Conservation (phyloP, 2,329 filamentous ascomycete genomes). For the Nakataea oryzae region DNA sequence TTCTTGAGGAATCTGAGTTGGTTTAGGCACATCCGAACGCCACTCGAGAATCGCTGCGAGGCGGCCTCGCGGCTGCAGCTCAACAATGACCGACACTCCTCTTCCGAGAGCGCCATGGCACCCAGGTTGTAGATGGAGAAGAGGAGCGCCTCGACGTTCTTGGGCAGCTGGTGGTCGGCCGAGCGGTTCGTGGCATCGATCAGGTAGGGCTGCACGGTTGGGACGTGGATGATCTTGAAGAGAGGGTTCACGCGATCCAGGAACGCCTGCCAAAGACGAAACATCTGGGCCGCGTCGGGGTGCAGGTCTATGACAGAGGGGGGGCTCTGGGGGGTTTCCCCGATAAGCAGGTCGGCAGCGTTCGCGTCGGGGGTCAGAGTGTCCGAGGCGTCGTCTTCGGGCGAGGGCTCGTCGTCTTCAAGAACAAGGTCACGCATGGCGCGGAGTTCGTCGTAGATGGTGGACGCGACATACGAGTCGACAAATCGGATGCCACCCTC, state of each 20-base stretch:
- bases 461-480: constrained; percentile 43
- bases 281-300: constrained; percentile 55
- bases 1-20: constrained; percentile 47
- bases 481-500: constrained; percentile 47
- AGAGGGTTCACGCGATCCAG: constrained; percentile 66
- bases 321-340: constrained; percentile 22
- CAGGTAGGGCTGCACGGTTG: constrained; percentile 55
- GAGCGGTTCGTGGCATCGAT: constrained; percentile 51
- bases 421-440: constrained; percentile 51
- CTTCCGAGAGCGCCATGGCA: constrained; percentile 40
- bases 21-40: constrained; percentile 37
- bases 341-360: constrained; percentile 35
- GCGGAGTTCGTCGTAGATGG: constrained; percentile 46
- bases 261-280: constrained; percentile 65
- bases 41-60: constrained; percentile 39
- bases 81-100: constrained; percentile 44
- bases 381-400: constrained; percentile 32
- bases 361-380: constrained; percentile 40
- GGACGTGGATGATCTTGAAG: constrained; percentile 62
- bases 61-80: constrained; percentile 38
- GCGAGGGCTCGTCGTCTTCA: constrained; percentile 38
- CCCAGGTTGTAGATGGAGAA: constrained; percentile 58
- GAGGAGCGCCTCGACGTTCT: constrained; percentile 49
- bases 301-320: constrained; percentile 40
- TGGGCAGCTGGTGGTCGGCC: constrained; percentile 32